Conservation (phyloP, 352 stramenopile species). For the Globisporangium acanthophoron region DNA sequence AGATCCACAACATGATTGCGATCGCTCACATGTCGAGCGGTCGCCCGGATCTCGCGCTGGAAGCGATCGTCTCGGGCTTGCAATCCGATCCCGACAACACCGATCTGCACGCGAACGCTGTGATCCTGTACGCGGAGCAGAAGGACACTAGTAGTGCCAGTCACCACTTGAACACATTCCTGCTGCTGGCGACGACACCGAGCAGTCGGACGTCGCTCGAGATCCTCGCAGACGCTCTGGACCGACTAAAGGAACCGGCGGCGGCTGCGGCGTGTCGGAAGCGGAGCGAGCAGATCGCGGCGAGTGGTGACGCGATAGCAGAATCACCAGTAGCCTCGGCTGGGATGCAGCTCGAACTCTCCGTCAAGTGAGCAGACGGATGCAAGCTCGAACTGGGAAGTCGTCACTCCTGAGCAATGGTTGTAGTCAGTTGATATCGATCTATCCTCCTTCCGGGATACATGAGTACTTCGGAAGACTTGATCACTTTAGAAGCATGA, state of each 20-base stretch:
- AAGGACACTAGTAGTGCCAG: conserved; percentile 16
- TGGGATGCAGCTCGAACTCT: background rate
- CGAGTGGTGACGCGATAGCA: background rate
- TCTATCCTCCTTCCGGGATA: too few species aligned
- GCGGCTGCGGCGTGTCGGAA: conserved; percentile 1
- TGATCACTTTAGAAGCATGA: too few species aligned
- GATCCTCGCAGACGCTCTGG: conserved; percentile 11
- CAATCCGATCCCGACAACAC: conserved; percentile 27
- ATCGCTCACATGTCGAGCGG: conserved; percentile 21
- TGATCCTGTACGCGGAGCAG: conserved; percentile 22
- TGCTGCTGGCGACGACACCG: conserved; percentile 17
- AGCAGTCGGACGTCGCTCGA: conserved; percentile 17
- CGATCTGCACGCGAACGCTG: conserved; percentile 45
- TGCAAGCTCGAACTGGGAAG: too few species aligned
- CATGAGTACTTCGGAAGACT: too few species aligned
- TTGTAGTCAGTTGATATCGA: too few species aligned
- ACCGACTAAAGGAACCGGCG: background rate
- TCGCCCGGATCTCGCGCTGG: conserved; percentile 22
- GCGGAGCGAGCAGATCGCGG: background rate
- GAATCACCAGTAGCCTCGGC: too few species aligned
- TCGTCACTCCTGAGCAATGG: too few species aligned
- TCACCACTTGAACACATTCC: conserved; percentile 16
- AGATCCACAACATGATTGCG: conserved; percentile 52
- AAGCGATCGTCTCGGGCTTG: conserved; percentile 29
- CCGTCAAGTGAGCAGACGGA: background rate